phyloP scores from a whole-genome alignment of 2,329 filamentous ascomycete species.

The Ascosphaera aggregata region DNA sequence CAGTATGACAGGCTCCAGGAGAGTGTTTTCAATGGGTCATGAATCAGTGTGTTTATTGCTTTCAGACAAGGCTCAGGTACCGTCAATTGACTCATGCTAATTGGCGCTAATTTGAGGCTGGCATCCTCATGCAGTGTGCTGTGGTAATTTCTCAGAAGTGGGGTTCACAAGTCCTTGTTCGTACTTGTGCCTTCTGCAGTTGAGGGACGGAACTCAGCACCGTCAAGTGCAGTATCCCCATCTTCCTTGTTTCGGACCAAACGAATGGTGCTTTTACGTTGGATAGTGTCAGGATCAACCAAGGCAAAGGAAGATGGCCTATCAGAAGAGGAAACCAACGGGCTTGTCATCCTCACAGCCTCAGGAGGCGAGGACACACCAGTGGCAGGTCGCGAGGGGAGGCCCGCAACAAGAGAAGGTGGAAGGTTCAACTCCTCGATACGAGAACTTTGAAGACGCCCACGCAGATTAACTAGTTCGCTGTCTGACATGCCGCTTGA shows the following conservation, averaged over 20 bases:
- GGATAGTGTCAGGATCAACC: not conserved
- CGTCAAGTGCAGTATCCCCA: not conserved
- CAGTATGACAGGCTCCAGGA: too few species aligned
- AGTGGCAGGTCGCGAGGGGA: not conserved
- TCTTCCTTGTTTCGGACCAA: not conserved
- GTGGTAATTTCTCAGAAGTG: not conserved
- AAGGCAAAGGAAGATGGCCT: not conserved
- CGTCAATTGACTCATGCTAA: not conserved
- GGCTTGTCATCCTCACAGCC: not conserved
- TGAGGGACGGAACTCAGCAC: not conserved
- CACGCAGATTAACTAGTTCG: not conserved
- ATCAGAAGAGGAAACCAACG: not conserved
- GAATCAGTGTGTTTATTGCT: too few species aligned
- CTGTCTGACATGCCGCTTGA: not conserved
- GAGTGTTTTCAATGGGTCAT: too few species aligned
- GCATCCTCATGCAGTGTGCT: not conserved
- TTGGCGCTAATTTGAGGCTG: not conserved
- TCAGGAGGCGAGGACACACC: not conserved
- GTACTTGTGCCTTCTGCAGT: not conserved
- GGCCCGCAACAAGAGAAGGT: not conserved
- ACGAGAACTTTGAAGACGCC: not conserved
- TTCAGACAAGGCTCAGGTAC: too few species aligned
- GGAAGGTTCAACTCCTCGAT: not conserved
- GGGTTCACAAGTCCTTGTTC: not conserved
- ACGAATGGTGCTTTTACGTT: not conserved